Evolutionary conservation across 2,329 filamentous ascomycete species (phyloP).

Genomic region (Fusarium circinatum): DNA sequence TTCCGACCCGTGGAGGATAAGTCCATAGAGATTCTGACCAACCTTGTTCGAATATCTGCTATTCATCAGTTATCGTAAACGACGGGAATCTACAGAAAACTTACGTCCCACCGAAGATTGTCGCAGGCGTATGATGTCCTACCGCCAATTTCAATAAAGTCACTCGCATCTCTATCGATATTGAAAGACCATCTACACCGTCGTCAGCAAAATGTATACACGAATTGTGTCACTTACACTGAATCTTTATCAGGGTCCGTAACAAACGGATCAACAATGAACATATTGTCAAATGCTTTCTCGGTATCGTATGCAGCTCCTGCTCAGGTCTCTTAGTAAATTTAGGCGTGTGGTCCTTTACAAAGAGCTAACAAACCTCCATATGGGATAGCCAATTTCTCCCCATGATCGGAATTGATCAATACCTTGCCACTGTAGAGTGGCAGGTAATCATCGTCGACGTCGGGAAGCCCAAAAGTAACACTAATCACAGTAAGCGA

Average conservation of each 20-base stretch:
- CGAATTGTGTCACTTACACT: constrained; percentile 25
- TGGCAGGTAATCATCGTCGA: constrained; percentile 51
- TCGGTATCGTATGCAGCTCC: constrained; percentile 52
- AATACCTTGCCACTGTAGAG: constrained; percentile 58
- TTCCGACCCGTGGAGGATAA: constrained; percentile 53
- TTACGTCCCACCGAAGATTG: constrained; percentile 51
- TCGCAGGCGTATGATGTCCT: constrained; percentile 48
- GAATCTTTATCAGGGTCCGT: constrained; percentile 39
- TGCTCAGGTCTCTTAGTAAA: constrained; percentile 9
- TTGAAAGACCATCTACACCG: constrained; percentile 49
- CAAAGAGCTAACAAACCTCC: constrained; percentile 43
- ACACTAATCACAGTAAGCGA: constrained; percentile 37
- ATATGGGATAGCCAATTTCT: constrained; percentile 56
- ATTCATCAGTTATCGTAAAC: background rate
- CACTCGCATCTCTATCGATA: constrained; percentile 38
- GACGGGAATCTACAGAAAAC: constrained; percentile 8
- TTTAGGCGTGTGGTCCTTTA: background rate
- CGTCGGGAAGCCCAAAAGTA: constrained; percentile 44
- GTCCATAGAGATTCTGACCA: constrained; percentile 55
- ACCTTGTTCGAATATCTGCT: constrained; percentile 51
- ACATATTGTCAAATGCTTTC: constrained; percentile 53
- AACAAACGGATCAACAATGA: constrained; percentile 44
- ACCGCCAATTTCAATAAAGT: constrained; percentile 47
- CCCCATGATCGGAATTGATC: constrained; percentile 53
- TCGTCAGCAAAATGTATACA: background rate